phyloP scores from a whole-genome alignment of 768 basidiomycete species.

The Naganishia randhawae region DNA sequence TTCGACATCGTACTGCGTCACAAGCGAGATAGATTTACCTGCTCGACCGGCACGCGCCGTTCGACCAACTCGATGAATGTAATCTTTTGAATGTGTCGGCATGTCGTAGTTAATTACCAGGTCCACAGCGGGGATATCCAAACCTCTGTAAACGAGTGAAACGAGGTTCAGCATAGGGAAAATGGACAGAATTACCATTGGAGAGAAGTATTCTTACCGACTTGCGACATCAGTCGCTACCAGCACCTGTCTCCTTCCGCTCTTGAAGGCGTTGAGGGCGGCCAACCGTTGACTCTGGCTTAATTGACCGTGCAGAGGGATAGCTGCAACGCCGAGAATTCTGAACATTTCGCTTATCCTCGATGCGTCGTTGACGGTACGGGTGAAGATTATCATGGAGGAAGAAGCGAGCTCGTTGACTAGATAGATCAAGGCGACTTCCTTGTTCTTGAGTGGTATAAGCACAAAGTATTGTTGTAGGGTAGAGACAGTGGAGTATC shows the following conservation, averaged over 20 bases:
- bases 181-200: neutral
- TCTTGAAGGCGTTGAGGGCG: constrained; percentile 90
- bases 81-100: constrained; percentile 96
- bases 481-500: constrained; percentile 95
- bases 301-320: constrained; percentile 92
- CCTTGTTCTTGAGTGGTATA: constrained; percentile 85
- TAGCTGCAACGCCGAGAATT: constrained; percentile 85
- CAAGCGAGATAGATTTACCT: constrained; percentile 94
- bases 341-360: constrained; percentile 83
- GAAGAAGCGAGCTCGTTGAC: constrained; percentile 84
- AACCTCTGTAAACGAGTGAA: constrained; percentile 58
- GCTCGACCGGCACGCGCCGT: constrained; percentile 97
- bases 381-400: constrained; percentile 91
- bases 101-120: constrained; percentile 97
- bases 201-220: constrained; percentile 56
- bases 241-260: constrained; percentile 80
- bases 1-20: constrained; percentile 98
- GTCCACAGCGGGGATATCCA: constrained; percentile 94
- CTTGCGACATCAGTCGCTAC: constrained; percentile 97
- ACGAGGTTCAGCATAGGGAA: neutral
- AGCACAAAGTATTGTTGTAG: constrained; percentile 93
- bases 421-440: constrained; percentile 82
- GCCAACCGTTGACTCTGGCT: constrained; percentile 90
- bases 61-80: constrained; percentile 95
- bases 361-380: constrained; percentile 90